Percentiles rank a stretch among this genome's conserved stretches.
Evolutionary conservation across 1,284 basidiomycete species (phyloP).

Genomic region (Puccinia brachypodii): DNA sequence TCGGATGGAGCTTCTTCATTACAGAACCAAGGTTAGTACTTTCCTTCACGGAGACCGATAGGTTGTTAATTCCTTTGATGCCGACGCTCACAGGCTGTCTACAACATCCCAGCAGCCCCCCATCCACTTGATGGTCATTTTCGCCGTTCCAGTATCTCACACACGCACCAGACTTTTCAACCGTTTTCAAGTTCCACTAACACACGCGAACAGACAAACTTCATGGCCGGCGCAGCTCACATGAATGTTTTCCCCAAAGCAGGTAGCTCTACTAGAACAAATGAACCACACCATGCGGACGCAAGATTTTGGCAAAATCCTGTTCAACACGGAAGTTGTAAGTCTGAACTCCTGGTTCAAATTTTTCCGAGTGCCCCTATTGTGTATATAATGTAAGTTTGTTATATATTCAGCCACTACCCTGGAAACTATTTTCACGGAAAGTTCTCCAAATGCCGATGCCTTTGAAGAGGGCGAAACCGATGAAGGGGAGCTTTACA

Average conservation of each 20-base stretch:
- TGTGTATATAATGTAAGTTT: background rate
- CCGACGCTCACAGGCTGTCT: background rate
- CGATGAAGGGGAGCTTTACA: background rate
- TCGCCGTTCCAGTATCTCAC: background rate
- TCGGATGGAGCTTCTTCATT: background rate
- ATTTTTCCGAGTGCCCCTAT: background rate
- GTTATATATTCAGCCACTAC: background rate
- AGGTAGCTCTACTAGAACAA: background rate
- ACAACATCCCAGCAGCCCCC: background rate
- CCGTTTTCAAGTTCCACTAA: background rate
- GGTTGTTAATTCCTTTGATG: background rate
- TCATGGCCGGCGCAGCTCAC: background rate
- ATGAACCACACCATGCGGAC: background rate
- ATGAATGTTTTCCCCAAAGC: background rate
- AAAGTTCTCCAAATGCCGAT: background rate
- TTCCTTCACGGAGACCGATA: background rate
- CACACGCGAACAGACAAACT: background rate
- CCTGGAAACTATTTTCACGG: background rate
- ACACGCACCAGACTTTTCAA: background rate
- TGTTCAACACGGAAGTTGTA: background rate
- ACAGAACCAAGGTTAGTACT: background rate
- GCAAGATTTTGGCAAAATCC: constrained; percentile 5
- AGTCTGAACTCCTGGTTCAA: background rate
- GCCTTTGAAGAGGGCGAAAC: background rate
- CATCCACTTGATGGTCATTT: background rate